Percentiles rank a stretch among this genome's conserved stretches.
Evolutionary conservation across 2,329 filamentous ascomycete species (phyloP).

Genomic region (Fusarium palustre): DNA sequence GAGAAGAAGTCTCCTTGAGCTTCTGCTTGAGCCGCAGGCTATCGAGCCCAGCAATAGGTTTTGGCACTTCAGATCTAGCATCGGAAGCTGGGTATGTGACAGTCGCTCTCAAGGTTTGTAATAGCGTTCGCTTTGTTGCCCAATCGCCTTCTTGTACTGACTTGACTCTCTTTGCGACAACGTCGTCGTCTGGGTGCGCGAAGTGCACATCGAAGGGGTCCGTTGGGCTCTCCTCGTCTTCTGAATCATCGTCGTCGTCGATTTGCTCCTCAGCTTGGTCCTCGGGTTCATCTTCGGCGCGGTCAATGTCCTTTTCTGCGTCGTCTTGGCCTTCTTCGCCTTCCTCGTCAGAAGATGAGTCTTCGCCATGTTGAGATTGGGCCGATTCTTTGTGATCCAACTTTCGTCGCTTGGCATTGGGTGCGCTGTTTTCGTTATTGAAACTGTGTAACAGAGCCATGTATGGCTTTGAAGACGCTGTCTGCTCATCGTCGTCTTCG

Average conservation of each 20-base stretch:
- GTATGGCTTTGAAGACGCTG: constrained; percentile 62
- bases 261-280: constrained; percentile 48
- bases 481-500: constrained; percentile 61
- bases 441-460: constrained; percentile 69
- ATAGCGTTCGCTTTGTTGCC: constrained; percentile 59
- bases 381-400: constrained; percentile 55
- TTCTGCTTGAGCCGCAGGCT: constrained; percentile 77
- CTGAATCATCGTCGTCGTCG: constrained; percentile 54
- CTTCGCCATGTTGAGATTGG: constrained; percentile 38
- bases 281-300: constrained; percentile 44
- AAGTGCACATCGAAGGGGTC: constrained; percentile 90
- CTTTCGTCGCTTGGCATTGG: constrained; percentile 69
- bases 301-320: constrained; percentile 60
- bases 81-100: constrained; percentile 60
- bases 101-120: constrained; percentile 62
- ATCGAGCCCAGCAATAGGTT: constrained; percentile 54
- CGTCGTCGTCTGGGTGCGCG: constrained; percentile 71
- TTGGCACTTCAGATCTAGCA: constrained; percentile 48
- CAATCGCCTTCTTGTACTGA: constrained; percentile 64
- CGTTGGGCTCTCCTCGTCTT: constrained; percentile 64
- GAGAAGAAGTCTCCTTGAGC: constrained; percentile 66
- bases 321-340: constrained; percentile 57
- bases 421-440: constrained; percentile 57
- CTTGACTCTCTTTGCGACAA: constrained; percentile 66
- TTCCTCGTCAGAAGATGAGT: constrained; percentile 46